These are phyloP conservation scores for Boletus subparvulus DNA, from an alignment of 768 basidiomycete genomes.

Conservation along the genomic window DNA sequence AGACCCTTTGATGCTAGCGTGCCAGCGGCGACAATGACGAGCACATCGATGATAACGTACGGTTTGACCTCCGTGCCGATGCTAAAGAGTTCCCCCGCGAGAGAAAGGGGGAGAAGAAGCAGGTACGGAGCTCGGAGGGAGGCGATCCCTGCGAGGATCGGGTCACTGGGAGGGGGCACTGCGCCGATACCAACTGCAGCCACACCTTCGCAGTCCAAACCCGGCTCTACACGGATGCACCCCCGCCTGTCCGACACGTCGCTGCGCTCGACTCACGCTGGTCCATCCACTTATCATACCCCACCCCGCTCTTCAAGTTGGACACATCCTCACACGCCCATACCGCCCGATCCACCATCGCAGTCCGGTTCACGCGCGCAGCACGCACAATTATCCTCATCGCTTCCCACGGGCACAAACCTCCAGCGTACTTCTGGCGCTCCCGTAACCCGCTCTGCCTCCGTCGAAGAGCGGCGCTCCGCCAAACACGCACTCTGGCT, in stretches of 20 bases:
- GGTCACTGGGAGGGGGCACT: neutral
- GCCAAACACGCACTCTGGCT: conserved; percentile 12
- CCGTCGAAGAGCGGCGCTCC: conserved; percentile 7
- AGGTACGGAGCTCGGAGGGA: neutral
- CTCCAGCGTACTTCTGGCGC: neutral
- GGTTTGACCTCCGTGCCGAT: neutral
- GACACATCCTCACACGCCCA: neutral
- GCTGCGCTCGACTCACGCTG: neutral
- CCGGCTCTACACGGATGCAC: neutral
- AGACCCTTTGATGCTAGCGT: conserved; percentile 22
- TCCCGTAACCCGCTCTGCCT: neutral
- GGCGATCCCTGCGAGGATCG: neutral
- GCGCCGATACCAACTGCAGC: neutral
- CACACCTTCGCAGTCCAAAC: neutral
- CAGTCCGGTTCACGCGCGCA: neutral
- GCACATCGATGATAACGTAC: neutral
- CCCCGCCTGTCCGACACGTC: conserved; percentile 3
- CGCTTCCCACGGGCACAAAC: neutral
- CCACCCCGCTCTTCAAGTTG: neutral
- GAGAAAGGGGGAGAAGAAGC: neutral
- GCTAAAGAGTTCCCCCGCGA: neutral
- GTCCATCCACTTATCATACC: neutral
- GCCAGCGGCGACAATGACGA: conserved; percentile 7
- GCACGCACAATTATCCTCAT: neutral
- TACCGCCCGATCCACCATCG: neutral